Evolutionary conservation across 78 protist species (phyloP), one percentile per base, ranked within the genome.

Genomic region (Dictyostelium citrinum): DNA sequence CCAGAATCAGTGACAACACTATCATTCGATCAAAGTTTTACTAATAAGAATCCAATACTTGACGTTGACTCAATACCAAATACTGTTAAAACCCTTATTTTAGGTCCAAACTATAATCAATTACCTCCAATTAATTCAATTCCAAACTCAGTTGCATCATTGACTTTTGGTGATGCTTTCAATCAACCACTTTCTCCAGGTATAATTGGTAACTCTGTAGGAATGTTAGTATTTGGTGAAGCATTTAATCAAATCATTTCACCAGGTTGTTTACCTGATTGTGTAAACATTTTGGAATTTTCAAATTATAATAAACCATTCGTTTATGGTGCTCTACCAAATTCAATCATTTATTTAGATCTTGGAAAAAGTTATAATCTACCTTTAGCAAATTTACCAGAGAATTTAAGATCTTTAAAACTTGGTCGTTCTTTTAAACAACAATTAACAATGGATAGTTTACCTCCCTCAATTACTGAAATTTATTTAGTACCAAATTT

Each of bases 201-300:
- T 33, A 0, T 33, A 29, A 29, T 70, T 33, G 77, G 77, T 76
- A 58, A n/a, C 10, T 76, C 82, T 4, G 24, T 76, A 27, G 35
- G 82, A 27, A 76, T 45, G 68, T 45, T 76, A 14, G 82, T 76
- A 76, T 76, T 76, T 76, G 82, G 82, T 76, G 60, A 76, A 22
- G 0, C 31, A 3, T 76, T 76, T 55, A 76, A 76, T 45, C 82
- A 76, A 76, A 37, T 24, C 45, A 45, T 76, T 3, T 5, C 31
- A 2, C 43, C 60, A 12, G 82, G 82, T 39, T 76, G 82, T 45
- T n/a, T 76, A 12, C 82, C 82, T 16, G 60, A 39, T 24, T 37
- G 46, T 76, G 45, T 70, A 3, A 33, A 33, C 16, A 70, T 70
- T 33, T 31, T 76, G 3, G 61, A 45, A 10, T 76, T 76, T 76